Evolutionary conservation across 257 asterid genomes (phyloP).

Genomic region (Salvia rosmarinus): DNA sequence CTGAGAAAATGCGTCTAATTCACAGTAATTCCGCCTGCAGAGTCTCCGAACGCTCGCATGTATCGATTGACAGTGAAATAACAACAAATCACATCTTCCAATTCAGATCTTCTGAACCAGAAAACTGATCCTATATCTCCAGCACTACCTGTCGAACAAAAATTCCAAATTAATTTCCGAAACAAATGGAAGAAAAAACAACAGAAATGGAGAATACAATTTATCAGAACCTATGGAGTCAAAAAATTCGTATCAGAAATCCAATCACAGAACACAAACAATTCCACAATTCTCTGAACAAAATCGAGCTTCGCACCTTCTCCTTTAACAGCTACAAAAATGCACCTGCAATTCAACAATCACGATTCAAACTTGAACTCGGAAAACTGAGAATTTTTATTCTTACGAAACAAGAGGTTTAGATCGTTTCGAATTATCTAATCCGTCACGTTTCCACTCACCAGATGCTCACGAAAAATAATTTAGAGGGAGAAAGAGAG

Average conservation of each 20-base stretch:
- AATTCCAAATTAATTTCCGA: constrained; percentile 17
- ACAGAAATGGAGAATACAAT: neutral
- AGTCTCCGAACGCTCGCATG: constrained; percentile 27
- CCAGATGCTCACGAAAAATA: constrained; percentile 25
- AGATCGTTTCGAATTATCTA: constrained; percentile 30
- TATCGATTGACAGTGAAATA: constrained; percentile 13
- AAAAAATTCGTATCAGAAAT: constrained; percentile 14
- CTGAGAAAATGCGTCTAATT: constrained; percentile 4
- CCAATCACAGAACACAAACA: constrained; percentile 26
- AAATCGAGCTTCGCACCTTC: constrained; percentile 29
- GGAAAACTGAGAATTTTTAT: constrained; percentile 3
- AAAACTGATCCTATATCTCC: constrained; percentile 32
- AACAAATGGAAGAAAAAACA: constrained; percentile 7
- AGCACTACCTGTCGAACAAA: constrained; percentile 31
- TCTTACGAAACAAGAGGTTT: constrained; percentile 17
- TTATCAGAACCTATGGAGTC: constrained; percentile 33
- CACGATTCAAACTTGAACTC: constrained; percentile 23
- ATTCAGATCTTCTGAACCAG: constrained; percentile 31
- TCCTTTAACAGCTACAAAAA: constrained; percentile 27
- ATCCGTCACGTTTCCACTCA: constrained; percentile 52
- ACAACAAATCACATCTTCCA: constrained; percentile 30
- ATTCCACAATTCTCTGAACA: constrained; percentile 27
- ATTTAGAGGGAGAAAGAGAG: constrained; percentile 23
- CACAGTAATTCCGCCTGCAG: constrained; percentile 31
- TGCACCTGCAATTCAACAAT: constrained; percentile 32